These are phyloP conservation scores for Candida arabinofermentans DNA, from an alignment of 805 yeast species.

Conservation along the genomic window DNA sequence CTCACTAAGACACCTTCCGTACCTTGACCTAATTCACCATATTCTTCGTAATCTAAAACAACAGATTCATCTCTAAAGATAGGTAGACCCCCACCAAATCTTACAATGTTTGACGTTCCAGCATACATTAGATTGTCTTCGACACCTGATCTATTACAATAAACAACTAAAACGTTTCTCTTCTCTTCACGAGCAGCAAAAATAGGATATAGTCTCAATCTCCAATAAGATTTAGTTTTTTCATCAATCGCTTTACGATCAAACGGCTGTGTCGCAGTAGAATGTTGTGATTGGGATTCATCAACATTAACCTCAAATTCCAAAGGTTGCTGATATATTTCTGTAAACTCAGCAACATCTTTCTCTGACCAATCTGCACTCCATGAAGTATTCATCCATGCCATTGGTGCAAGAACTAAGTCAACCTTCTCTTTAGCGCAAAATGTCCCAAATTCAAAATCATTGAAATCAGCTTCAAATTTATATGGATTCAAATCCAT, in stretches of 20 bases:
- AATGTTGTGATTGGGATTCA: slow-evolving; percentile 2
- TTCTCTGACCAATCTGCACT: slow-evolving; percentile 20
- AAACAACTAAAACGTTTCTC: slow-evolving; percentile 39
- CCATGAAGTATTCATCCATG: slow-evolving; percentile 65
- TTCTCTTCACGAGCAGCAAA: slow-evolving; percentile 14
- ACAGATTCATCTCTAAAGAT: slow-evolving; percentile 16
- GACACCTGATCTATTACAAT: slow-evolving; percentile 78
- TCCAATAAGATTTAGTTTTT: slow-evolving; percentile 54
- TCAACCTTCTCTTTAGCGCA: slow-evolving; percentile 46
- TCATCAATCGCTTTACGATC: slow-evolving; percentile 21
- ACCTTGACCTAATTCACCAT: slow-evolving; percentile 59
- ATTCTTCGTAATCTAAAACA: slow-evolving; percentile 43
- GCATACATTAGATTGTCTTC: slow-evolving; percentile 67
- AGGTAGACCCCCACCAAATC: slow-evolving; percentile 42
- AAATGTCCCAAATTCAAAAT: slow-evolving; percentile 63
- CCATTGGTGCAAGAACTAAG: slow-evolving; percentile 75
- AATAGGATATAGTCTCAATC: slow-evolving; percentile 46
- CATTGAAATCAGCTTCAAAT: slow-evolving; percentile 73
- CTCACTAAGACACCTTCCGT: slow-evolving; percentile 60
- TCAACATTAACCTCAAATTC: slow-evolving; percentile 17
- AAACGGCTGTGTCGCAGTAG: no score
- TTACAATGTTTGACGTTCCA: slow-evolving; percentile 57
- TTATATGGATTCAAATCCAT: slow-evolving; percentile 91
- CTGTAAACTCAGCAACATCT: slow-evolving; percentile 15
- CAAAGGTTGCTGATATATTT: slow-evolving; percentile 10